Base-by-base conservation (phyloP, 306 rosid genomes). In the Prunus campanulata region DNA sequence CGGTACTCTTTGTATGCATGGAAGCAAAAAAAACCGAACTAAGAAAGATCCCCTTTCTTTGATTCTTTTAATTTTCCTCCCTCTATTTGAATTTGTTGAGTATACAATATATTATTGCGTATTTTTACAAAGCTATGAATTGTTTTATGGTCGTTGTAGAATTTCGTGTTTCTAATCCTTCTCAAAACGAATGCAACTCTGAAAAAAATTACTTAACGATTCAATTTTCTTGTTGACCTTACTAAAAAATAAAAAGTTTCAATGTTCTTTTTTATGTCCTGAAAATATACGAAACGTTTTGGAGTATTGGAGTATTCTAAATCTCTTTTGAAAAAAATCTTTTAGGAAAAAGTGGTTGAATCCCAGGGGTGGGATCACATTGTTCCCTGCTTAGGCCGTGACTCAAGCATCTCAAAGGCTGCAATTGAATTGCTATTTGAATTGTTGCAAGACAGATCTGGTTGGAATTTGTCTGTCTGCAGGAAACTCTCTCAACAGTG, bases 361-460 rank as follows among this genome's bases (percentile, higher is more conserved):
- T 86, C 96, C 44, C 49, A 19, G 71, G 96, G 92, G 74, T 90
- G 92, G 97, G 88, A 86, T 84, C 85, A 68, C 77, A 86, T 90
- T 46, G 72, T 92, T 73, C 48, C 78, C 68, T 86, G 93, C 82
- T 85, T 92, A 74, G 86, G 86, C 60, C 68, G 90, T 35, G 80
- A 90, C 76, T 54, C 91, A 11, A 80, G 79, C 83, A 82, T 76
- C 83, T 90, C 93, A 48, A 82, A 82, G 82, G 93, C 86, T 27
- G 96, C 97, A 8, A 73, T 86, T 73, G 83, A 88, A 67, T 77
- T 92, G 81, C 81, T 92, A 20, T 77, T 81, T 66, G 96, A 90
- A 77, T 77, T 92, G 70, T 85, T 90, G 79, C 93, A 84, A 81
- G 86, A 87, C 39, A 87, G 82, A 65, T 80, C 90, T 39, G 88